These are phyloP conservation scores for Scheffersomyces ergatensis DNA, from an alignment of 805 yeast species.

Conservation along the genomic window DNA sequence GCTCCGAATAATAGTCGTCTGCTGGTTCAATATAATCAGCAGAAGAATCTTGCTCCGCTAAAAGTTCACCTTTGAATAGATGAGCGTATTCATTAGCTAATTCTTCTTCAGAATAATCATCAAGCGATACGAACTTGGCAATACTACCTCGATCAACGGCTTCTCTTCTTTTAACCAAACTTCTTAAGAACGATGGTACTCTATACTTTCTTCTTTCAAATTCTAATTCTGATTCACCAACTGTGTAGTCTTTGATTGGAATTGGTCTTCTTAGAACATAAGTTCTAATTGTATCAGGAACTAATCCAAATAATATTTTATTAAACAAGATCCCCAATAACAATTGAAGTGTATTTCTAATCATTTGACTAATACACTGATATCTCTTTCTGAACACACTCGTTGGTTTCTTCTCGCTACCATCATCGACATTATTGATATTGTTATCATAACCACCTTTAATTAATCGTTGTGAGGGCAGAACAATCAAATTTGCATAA, in stretches of 20 bases:
- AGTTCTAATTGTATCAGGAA: slow-evolving; percentile 4
- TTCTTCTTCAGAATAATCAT: slow-evolving; percentile 15
- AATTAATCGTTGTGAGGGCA: slow-evolving; percentile 24
- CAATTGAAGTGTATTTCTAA: slow-evolving; percentile 18
- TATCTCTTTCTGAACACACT: slow-evolving; percentile 21
- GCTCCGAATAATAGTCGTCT: slow-evolving; percentile 12
- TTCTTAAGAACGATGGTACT: slow-evolving; percentile 27
- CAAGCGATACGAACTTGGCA: slow-evolving; percentile 2
- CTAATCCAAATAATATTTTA: slow-evolving; percentile 7
- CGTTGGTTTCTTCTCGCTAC: neutral
- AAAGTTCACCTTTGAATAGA: slow-evolving; percentile 21
- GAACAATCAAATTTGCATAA: slow-evolving; percentile 27
- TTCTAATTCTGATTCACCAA: slow-evolving; percentile 13
- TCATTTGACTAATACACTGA: slow-evolving; percentile 16
- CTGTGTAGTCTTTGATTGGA: no score
- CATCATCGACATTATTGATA: slow-evolving; percentile 2
- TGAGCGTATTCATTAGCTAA: slow-evolving; percentile 17
- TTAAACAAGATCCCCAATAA: slow-evolving; percentile 14
- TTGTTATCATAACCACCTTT: slow-evolving; percentile 10
- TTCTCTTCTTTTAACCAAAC: slow-evolving; percentile 21
- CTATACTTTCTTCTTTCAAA: slow-evolving; percentile 14
- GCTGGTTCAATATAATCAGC: slow-evolving; percentile 23
- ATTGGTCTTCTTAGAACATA: neutral
- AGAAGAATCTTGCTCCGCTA: slow-evolving; percentile 39
- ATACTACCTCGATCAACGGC: slow-evolving; percentile 4